Conservation (phyloP, 1,284 basidiomycete species). For the Trichosporon asahii region DNA sequence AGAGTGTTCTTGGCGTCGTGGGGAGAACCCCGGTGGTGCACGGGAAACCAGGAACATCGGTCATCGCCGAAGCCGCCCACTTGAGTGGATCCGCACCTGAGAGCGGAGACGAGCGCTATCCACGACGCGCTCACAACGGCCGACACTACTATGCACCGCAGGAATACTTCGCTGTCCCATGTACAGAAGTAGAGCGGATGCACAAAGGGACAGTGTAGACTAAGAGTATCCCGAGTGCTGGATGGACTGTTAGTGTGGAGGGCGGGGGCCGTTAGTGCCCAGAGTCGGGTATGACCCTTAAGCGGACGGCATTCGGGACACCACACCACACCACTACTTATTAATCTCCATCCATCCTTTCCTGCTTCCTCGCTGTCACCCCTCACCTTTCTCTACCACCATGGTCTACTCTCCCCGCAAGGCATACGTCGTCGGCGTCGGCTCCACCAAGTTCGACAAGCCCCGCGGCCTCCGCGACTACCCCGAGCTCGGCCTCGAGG, state of each 20-base stretch:
- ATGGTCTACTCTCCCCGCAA: slow-evolving; percentile 24
- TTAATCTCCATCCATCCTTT: background rate
- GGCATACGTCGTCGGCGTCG: slow-evolving; percentile 26
- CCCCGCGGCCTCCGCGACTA: slow-evolving; percentile 26
- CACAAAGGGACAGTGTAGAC: background rate
- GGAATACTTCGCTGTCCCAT: background rate
- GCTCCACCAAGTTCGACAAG: slow-evolving; percentile 30
- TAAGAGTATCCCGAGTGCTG: background rate
- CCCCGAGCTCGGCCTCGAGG: slow-evolving; percentile 25
- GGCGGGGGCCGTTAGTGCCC: background rate
- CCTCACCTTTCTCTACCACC: background rate
- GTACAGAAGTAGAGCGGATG: too few species aligned
- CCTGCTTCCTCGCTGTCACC: background rate
- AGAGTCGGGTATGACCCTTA: slow-evolving; percentile 3
- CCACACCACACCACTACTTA: background rate
- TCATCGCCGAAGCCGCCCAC: background rate
- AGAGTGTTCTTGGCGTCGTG: background rate
- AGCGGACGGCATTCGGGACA: background rate
- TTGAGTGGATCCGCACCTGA: background rate
- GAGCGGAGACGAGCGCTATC: background rate
- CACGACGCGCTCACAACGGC: background rate
- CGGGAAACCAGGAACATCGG: background rate
- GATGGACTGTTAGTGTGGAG: background rate
- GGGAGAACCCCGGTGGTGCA: background rate
- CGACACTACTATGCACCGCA: background rate